Base-by-base conservation (phyloP, 805 yeast species). In the Diddensiella transvaalensis region DNA sequence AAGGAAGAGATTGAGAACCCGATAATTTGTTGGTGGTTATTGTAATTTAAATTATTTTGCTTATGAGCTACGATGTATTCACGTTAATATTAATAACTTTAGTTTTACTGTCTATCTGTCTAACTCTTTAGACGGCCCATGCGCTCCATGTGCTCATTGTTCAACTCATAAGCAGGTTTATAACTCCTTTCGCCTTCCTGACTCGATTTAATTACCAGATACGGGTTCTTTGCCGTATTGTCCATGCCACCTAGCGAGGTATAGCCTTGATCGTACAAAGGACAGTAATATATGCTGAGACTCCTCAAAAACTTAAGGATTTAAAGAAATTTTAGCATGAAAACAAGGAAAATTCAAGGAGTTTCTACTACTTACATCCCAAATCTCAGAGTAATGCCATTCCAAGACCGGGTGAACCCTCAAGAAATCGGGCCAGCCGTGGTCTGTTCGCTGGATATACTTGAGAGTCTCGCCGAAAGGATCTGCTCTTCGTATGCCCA, bases 401-500 rank as follows among this genome's bases (percentile, higher is more conserved):
- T 86, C 86, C 38, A 93, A 72, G 4, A 93, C 80, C 0, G 99
- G 98, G 60, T 90, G 95, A 3, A 90, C 71, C 43, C 99, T 68
- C 53, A 83, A 67, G 61, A 93, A 91, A 22, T 73, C 69, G 3
- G 99, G 99, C 98, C 98, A 93, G 49, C 88, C 82, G 50, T 82
- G 83, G 60, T 91, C 96, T 0, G 99, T 93, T 35, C 60, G 66
- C 60, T 88, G 95, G 45, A 87, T 76, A 40, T 77, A 73, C 22
- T 69, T 52, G 40, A 91, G 69, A 18, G 69, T 56, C 2, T 69
- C 71, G 0, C 96, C 93, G 65, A 76, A 86, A 0, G 99, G 98
- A 62, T 93, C 99, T 2, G 87, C 80, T 48, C 85, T 75, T 47
- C 99, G 73, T 24, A 88, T 87, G 0, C 99, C 99, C 3, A 93